Evolutionary conservation across 192 early-diverging fungal genomes (phyloP).

Genomic region (Rhizoclosmatium sp.): DNA sequence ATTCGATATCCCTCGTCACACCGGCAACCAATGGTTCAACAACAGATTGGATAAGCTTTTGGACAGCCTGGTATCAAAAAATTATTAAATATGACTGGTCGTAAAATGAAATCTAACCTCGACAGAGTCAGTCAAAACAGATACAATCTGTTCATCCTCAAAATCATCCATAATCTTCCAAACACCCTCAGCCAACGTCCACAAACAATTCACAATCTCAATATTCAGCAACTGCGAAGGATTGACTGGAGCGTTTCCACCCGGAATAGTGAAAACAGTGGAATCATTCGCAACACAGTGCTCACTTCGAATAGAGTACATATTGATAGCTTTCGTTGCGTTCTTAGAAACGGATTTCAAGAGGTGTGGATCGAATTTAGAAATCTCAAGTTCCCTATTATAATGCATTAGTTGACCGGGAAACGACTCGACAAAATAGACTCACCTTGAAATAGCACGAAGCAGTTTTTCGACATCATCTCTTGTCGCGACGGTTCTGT

Average conservation of each 20-base stretch:
- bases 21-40: constrained; percentile 59
- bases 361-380: constrained; percentile 67
- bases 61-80: constrained; percentile 52
- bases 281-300: constrained; percentile 58
- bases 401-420: neutral
- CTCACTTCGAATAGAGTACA: constrained; percentile 67
- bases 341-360: constrained; percentile 61
- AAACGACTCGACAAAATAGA: neutral
- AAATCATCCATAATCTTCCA: constrained; percentile 70
- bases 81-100: neutral
- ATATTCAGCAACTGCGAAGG: constrained; percentile 62
- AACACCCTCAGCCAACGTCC: constrained; percentile 65
- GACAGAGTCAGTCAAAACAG: constrained; percentile 58
- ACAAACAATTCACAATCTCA: constrained; percentile 68
- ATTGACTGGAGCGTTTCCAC: constrained; percentile 34
- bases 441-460: constrained; percentile 64
- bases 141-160: constrained; percentile 48
- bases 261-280: constrained; percentile 45
- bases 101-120: constrained; percentile 48
- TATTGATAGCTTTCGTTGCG: constrained; percentile 63
- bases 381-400: constrained; percentile 69
- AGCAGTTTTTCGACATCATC: constrained; percentile 66
- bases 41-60: constrained; percentile 60
- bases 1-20: constrained; percentile 64
- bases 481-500: constrained; percentile 38